phyloP scores from a whole-genome alignment of 495 filamentous ascomycete genomes.

The Pyrenula aspistea region DNA sequence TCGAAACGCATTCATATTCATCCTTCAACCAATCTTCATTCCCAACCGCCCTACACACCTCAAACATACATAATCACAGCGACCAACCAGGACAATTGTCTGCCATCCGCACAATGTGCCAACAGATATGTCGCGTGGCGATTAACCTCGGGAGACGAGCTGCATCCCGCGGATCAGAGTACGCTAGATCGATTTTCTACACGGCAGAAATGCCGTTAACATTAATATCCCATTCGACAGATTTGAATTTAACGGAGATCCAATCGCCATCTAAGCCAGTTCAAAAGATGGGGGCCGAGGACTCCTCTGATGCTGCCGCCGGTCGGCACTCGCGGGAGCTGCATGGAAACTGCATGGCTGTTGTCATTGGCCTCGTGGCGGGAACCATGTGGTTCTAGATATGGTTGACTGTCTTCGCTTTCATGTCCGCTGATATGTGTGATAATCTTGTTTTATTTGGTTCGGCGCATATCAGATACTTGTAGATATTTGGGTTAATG shows the following conservation, averaged over 20 bases:
- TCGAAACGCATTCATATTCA: slow-evolving; percentile 4
- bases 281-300: slow-evolving; percentile 5
- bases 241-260: neutral
- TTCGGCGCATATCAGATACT: neutral
- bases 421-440: neutral
- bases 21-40: slow-evolving; percentile 6
- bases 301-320: slow-evolving; percentile 16
- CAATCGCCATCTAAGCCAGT: neutral
- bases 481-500: neutral
- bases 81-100: neutral
- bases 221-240: neutral
- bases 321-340: slow-evolving; percentile 17
- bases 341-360: slow-evolving; percentile 30
- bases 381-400: slow-evolving; percentile 30
- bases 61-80: slow-evolving; percentile 5
- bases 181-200: neutral
- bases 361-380: slow-evolving; percentile 26
- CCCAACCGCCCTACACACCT: slow-evolving; percentile 8
- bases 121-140: slow-evolving; percentile 22
- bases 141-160: slow-evolving; percentile 2
- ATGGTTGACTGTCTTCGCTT: neutral
- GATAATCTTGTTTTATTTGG: neutral
- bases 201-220: slow-evolving; percentile 1
- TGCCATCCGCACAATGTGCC: slow-evolving; percentile 13
- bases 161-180: neutral